Evolutionary conservation across 176 grass and related monocot species (phyloP).

Genomic region (Aechmea fasciata): DNA sequence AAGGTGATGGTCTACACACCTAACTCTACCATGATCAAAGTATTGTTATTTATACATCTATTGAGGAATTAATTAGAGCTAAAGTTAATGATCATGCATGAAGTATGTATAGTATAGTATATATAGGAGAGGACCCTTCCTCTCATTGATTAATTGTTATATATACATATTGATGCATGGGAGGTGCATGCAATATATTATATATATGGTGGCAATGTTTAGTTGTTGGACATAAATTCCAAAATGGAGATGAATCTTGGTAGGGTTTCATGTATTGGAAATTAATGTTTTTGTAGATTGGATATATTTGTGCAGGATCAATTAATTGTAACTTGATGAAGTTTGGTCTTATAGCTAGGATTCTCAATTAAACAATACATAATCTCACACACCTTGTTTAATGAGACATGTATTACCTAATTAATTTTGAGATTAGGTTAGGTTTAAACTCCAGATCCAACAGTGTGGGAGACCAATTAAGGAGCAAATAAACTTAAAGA

Average conservation of each 20-base stretch:
- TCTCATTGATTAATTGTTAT: neutral
- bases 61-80: too few species aligned
- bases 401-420: too few species aligned
- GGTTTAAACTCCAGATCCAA: too few species aligned
- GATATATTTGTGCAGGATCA: too few species aligned
- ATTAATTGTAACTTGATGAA: too few species aligned
- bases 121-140: neutral
- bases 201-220: neutral
- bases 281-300: too few species aligned
- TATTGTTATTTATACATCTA: neutral
- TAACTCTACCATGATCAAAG: slow-evolving; percentile 1
- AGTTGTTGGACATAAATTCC: neutral
- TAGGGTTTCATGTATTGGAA: neutral
- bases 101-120: neutral
- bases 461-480: neutral
- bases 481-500: neutral
- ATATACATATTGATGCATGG: neutral
- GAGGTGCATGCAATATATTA: neutral
- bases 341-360: too few species aligned
- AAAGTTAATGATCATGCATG: too few species aligned
- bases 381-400: too few species aligned
- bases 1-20: neutral
- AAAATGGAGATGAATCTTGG: neutral
- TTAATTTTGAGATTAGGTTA: too few species aligned
- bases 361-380: too few species aligned